phyloP scores from a whole-genome alignment of 2,329 filamentous ascomycete species.

The Cladosporium velox region DNA sequence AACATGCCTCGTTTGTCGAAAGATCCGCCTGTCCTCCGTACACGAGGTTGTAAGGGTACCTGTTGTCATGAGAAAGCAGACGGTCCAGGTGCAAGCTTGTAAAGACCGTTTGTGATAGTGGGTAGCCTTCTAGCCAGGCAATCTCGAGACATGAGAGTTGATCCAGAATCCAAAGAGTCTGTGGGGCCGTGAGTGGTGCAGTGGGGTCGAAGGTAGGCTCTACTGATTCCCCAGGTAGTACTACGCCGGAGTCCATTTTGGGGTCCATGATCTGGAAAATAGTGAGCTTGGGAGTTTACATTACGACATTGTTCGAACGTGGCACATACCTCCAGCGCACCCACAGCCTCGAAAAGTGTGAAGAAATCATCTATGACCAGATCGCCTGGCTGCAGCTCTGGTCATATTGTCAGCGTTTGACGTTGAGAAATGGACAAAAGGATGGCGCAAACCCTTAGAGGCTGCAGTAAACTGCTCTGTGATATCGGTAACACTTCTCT shows the following conservation, averaged over 20 bases:
- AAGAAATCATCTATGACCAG: constrained; percentile 93
- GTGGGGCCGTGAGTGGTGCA: constrained; percentile 47
- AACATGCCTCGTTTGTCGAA: constrained; percentile 13
- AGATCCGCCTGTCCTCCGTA: constrained; percentile 41
- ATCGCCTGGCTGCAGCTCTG: constrained; percentile 69
- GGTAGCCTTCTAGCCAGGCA: constrained; percentile 96
- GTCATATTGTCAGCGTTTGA: neutral
- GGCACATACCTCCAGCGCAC: constrained; percentile 66
- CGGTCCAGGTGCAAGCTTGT: constrained; percentile 89
- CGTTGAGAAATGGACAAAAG: neutral
- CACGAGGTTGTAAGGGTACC: constrained; percentile 54
- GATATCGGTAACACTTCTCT: constrained; percentile 34
- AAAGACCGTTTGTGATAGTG: constrained; percentile 90
- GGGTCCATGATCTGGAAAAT: constrained; percentile 87
- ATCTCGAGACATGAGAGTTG: constrained; percentile 91
- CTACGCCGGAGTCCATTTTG: constrained; percentile 96
- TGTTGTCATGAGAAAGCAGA: constrained; percentile 66
- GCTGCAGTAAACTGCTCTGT: constrained; percentile 40
- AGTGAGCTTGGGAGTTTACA: neutral
- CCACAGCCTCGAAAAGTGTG: constrained; percentile 91
- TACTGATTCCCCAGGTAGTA: constrained; percentile 75
- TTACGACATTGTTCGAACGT: neutral
- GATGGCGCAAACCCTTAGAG: constrained; percentile 23
- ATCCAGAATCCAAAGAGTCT: constrained; percentile 92
- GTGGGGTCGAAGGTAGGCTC: constrained; percentile 61